Evolutionary conservation across 1,139 yeast species (phyloP).

Genomic region (Pichia sp.): DNA sequence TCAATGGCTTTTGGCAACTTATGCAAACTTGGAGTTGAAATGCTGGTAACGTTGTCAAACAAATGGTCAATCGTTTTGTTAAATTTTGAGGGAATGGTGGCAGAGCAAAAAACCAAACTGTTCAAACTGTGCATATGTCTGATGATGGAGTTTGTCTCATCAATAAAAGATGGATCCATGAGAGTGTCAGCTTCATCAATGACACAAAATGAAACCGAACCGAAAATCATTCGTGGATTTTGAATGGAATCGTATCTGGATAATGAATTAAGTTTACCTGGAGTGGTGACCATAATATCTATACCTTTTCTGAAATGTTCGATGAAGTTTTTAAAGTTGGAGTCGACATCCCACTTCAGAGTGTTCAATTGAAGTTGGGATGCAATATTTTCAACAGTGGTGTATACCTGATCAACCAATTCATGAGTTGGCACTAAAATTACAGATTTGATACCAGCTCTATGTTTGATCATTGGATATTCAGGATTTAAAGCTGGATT

Average conservation of each 20-base stretch:
- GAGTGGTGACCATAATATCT: constrained; percentile 81
- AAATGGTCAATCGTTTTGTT: constrained; percentile 50
- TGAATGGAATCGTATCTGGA: constrained; percentile 23
- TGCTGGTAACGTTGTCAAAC: constrained; percentile 58
- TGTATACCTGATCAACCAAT: constrained; percentile 70
- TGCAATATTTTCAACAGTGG: constrained; percentile 38
- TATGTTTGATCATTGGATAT: constrained; percentile 11
- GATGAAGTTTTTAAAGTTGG: constrained; percentile 35
- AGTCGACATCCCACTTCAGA: constrained; percentile 45
- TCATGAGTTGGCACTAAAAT: constrained; percentile 86
- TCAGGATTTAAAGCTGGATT: not conserved
- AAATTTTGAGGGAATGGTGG: constrained; percentile 80
- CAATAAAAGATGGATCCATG: constrained; percentile 74
- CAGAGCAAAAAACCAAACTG: constrained; percentile 74
- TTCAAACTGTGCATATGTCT: constrained; percentile 44
- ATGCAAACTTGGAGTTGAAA: constrained; percentile 78
- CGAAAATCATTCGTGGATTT: constrained; percentile 21
- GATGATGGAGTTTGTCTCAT: constrained; percentile 54
- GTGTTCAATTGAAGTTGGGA: constrained; percentile 35
- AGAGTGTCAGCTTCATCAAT: constrained; percentile 96
- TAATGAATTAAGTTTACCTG: constrained; percentile 44
- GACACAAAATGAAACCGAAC: constrained; percentile 48
- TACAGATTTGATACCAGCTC: constrained; percentile 51
- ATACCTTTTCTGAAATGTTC: constrained; percentile 43
- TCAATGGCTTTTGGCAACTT: constrained; percentile 70